Evolutionary conservation across 768 basidiomycete species (phyloP).

Genomic region (Tephrocybe sp.): DNA sequence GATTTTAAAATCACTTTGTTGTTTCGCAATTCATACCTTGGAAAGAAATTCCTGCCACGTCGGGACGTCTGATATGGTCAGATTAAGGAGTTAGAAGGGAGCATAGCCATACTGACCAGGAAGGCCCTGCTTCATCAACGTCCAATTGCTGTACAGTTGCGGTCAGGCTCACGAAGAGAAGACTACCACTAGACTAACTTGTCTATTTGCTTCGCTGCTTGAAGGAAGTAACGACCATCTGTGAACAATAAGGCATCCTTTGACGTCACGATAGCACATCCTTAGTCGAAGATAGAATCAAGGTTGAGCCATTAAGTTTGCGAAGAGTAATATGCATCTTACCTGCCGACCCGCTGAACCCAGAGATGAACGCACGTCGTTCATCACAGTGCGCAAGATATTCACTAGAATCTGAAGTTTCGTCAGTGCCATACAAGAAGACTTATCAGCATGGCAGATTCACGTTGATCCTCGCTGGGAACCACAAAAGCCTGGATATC

Average conservation of each 20-base stretch:
- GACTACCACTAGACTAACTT: conserved; percentile 41
- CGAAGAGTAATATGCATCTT: conserved; percentile 15
- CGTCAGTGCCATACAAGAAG: neutral
- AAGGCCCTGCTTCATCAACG: conserved; percentile 88
- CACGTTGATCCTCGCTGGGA: conserved; percentile 92
- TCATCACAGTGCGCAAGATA: conserved; percentile 85
- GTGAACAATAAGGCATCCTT: conserved; percentile 85
- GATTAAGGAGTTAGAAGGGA: neutral
- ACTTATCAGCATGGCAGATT: conserved; percentile 27
- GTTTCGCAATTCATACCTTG: too few relatives aligned
- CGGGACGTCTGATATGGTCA: conserved; percentile 62
- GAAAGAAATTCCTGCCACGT: conserved; percentile 87
- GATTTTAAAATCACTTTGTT: too few relatives aligned
- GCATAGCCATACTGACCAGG: conserved; percentile 48
- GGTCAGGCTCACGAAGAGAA: neutral
- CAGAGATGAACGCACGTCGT: conserved; percentile 85
- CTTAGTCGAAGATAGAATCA: too few relatives aligned
- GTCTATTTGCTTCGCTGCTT: conserved; percentile 90
- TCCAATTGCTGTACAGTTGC: conserved; percentile 72
- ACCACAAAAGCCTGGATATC: conserved; percentile 74
- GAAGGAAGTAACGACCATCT: conserved; percentile 93
- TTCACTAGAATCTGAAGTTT: conserved; percentile 74
- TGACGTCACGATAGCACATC: conserved; percentile 74
- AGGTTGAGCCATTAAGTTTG: too few relatives aligned
- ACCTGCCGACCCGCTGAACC: conserved; percentile 95